Conservation (phyloP, 1,284 basidiomycete species). For the Puccinia novopanici region DNA sequence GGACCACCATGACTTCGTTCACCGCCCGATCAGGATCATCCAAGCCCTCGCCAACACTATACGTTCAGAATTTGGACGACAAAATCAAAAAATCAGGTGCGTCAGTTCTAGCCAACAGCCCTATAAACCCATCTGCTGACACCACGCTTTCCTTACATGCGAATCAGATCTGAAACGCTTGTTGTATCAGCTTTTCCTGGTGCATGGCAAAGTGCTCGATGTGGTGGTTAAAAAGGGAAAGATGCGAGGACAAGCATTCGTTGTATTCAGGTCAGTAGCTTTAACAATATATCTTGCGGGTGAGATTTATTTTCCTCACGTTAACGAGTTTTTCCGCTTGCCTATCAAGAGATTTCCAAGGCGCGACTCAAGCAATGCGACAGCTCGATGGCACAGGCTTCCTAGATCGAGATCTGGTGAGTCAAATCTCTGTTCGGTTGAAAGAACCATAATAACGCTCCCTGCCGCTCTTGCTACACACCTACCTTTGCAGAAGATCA, state of each 20-base stretch:
- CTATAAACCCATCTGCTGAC: neutral
- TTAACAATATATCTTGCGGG: too few species aligned
- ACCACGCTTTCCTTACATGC: neutral
- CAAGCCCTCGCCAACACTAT: slow-evolving; percentile 68
- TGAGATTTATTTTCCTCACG: slow-evolving; percentile 71
- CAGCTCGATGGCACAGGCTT: slow-evolving; percentile 48
- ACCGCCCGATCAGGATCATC: slow-evolving; percentile 20
- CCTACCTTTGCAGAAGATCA: slow-evolving; percentile 31
- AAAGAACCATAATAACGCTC: slow-evolving; percentile 9
- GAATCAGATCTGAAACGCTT: slow-evolving; percentile 72
- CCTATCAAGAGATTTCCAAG: slow-evolving; percentile 45
- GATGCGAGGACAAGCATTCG: slow-evolving; percentile 93
- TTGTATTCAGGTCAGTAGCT: slow-evolving; percentile 87
- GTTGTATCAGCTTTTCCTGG: slow-evolving; percentile 85
- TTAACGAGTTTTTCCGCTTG: neutral
- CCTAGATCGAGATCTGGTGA: slow-evolving; percentile 45
- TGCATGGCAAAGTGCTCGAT: slow-evolving; percentile 90
- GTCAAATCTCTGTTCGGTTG: neutral
- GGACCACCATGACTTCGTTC: slow-evolving; percentile 2
- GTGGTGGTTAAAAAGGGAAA: slow-evolving; percentile 85
- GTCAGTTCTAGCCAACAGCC: slow-evolving; percentile 52
- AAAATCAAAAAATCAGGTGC: slow-evolving; percentile 82
- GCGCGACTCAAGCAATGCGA: slow-evolving; percentile 49
- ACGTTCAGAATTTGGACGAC: slow-evolving; percentile 90
- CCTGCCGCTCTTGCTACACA: neutral